These are phyloP conservation scores for Solanum raphanifolium DNA, from an alignment of 257 asterid species.

Conservation along the genomic window DNA sequence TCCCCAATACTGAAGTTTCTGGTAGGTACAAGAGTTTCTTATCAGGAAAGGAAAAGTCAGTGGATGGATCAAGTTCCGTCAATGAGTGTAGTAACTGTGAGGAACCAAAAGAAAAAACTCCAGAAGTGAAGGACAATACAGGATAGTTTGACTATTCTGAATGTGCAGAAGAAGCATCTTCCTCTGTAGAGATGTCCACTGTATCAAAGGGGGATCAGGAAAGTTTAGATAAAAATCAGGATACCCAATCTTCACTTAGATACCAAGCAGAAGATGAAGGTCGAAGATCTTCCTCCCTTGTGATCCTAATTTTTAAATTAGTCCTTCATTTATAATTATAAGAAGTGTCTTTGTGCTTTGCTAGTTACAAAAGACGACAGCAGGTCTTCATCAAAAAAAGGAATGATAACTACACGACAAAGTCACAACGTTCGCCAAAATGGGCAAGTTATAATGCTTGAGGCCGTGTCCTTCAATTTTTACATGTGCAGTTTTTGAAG, in stretches of 20 bases:
- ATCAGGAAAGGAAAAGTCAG: neutral
- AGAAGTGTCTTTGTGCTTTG: neutral
- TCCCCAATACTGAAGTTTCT: neutral
- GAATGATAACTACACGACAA: neutral
- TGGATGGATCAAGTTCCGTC: neutral
- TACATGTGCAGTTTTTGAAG: conserved; percentile 14
- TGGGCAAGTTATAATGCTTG: conserved; percentile 18
- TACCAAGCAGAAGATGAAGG: conserved; percentile 23
- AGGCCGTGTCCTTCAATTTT: conserved; percentile 15
- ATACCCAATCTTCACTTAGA: conserved; percentile 13
- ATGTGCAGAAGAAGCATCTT: neutral
- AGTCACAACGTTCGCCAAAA: conserved; percentile 2
- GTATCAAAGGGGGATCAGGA: neutral
- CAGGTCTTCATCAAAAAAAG: conserved; percentile 2
- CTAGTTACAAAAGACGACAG: neutral
- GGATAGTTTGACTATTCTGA: neutral
- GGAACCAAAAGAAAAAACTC: neutral
- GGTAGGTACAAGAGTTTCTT: neutral
- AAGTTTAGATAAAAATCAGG: neutral
- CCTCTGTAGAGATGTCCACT: neutral
- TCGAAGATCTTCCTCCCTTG: neutral
- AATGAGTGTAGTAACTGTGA: neutral
- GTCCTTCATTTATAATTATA: neutral
- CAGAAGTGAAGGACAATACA: neutral
- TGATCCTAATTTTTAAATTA: neutral